Evolutionary conservation across 306 rosid genomes (phyloP), one percentile per base, ranked within the genome.

Genomic region (Trifolium repens): DNA sequence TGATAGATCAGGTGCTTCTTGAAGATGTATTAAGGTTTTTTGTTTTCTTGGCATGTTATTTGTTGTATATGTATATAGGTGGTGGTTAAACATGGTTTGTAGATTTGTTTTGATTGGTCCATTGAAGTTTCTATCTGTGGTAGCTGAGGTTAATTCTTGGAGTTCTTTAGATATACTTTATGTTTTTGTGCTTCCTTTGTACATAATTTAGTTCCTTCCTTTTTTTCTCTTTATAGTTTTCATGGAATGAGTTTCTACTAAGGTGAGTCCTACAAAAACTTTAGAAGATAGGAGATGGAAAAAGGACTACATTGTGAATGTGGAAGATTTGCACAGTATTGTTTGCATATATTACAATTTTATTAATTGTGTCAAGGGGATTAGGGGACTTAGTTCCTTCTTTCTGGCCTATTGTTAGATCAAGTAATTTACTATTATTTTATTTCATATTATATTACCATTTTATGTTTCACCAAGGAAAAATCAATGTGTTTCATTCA

Each of bases 81-180:
- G 81, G 76, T 67, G 67, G 63, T 62, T 62, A 75, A 79, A 70
- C 71, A 71, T 67, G 58, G 72, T 75, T 9, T 78, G 86, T 82
- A 78, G 71, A 61, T 7, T 61, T 61, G 43, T 15, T 32, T 32
- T 61, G 40, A 3, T 32, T 61, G 19, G 42, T 60, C 43, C n/a
- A 42, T 15, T 26, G 37, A 58, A 26, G 37, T 58, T 58, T 58
- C 10, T 2, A 32, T 14, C 15, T 61, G 67, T 4, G 12, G 14
- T 61, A 32, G 22, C 42, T 17, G 22, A 61, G 22, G 44, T 61
- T 61, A 32, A 61, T 61, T 61, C 44, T 32, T 61, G 43, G 19
- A 17, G 19, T 17, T 17, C 19, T 61, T 12, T 61, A 30, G 32
- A 61, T 19, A 22, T 15, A 2, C 12, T 14, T 61, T 32, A 0